Evolutionary conservation across 169 alveolate genomes (phyloP).

Genomic region (Plasmodium billcollinsi): DNA sequence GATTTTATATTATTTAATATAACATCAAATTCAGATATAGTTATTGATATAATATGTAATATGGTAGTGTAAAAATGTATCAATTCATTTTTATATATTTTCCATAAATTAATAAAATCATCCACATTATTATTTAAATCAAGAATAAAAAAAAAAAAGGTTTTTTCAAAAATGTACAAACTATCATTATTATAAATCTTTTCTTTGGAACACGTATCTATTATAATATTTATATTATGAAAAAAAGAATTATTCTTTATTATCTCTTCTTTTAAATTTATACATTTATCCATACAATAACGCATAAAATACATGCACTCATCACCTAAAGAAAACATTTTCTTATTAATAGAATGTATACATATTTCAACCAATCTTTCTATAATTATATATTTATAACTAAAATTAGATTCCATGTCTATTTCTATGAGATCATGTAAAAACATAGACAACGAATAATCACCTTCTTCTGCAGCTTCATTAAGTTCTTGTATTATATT

Average conservation of each 20-base stretch:
- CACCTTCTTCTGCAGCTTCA: conserved; percentile 73
- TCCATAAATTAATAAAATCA: conserved; percentile 44
- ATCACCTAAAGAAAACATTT: conserved; percentile 28
- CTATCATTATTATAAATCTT: conserved; percentile 6
- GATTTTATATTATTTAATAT: conserved; percentile 19
- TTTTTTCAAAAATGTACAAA: conserved; percentile 40
- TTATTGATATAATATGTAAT: conserved; percentile 28
- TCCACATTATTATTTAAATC: conserved; percentile 28
- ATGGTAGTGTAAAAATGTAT: conserved; percentile 17
- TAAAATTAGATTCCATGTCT: conserved; percentile 73
- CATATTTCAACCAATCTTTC: conserved; percentile 56
- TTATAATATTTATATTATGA: conserved; percentile 35
- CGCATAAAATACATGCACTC: conserved; percentile 75
- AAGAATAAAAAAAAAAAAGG: conserved; percentile 35
- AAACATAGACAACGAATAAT: conserved; percentile 44
- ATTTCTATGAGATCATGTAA: conserved; percentile 65
- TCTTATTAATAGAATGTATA: conserved; percentile 39
- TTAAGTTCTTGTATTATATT: conserved; percentile 61
- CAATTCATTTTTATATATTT: conserved; percentile 20
- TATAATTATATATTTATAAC: conserved; percentile 37
- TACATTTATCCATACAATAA: conserved; percentile 49
- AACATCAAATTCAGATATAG: conserved; percentile 21
- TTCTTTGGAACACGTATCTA: conserved; percentile 37
- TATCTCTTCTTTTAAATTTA: conserved; percentile 46
- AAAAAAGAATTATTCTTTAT: conserved; percentile 12